Evolutionary conservation across 1,284 basidiomycete genomes (phyloP), one percentile per base, ranked within the genome.

Genomic region (Sanghuangporus baumii): DNA sequence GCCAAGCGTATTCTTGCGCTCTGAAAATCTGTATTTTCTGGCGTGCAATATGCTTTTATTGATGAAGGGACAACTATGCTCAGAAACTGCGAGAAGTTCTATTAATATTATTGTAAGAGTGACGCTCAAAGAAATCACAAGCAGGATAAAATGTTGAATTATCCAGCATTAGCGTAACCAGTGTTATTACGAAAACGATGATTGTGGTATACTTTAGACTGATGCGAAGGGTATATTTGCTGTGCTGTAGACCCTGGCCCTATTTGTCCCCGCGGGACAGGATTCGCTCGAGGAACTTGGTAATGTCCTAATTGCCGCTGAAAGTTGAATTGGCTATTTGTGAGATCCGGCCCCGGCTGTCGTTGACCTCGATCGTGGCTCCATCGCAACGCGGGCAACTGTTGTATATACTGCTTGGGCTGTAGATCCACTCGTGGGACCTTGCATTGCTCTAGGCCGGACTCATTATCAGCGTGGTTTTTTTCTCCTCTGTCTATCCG

Each of bases 341-440:
- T 31, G 18, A 38, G 23, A 23, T 26, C 12, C 23, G 26, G 46
- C 18, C 6, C 36, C 38, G 18, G 34, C 46, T 36, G 43, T 20
- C 50, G 57, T 38, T 59, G 57, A 36, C 31, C 37, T 37, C 50
- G 59, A 38, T 43, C 23, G 52, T 57, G 23, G 12, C 40, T 20
- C 55, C 55, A 62, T 37, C 37, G 55, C 48, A 52, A 37, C 2
- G 43, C 38, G 11, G 61, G 61, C n/a, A 62, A 40, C 26, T 34
- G 61, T 23, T 62, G 60, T 11, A n/a, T n/a, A n/a, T n/a, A 50
- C 36, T 14, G 18, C 36, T 12, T 37, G 18, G 12, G 57, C 8
- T 18, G 34, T 36, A 18, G 20, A 46, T 12, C 57, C 47, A 23
- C 9, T 50, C 52, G 7, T 46, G 20, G 43, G 14, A 12, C 5